Percentiles rank a stretch among this genome's conserved stretches.
Evolutionary conservation across 768 basidiomycete species (phyloP).

Genomic region (Psilocybe tampanensis): DNA sequence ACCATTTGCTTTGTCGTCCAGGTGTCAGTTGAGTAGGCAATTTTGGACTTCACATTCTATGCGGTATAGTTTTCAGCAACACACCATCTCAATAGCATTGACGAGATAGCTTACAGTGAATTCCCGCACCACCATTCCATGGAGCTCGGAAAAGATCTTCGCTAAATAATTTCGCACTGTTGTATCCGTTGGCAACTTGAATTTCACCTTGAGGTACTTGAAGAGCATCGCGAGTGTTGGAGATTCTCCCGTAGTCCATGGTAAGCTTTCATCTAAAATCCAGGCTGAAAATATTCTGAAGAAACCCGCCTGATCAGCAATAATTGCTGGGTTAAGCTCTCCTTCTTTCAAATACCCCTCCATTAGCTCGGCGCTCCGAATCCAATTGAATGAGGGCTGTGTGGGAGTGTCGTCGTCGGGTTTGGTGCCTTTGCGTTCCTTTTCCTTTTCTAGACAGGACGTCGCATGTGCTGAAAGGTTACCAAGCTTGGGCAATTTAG

Average conservation of each 20-base stretch:
- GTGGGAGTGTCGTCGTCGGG: not conserved
- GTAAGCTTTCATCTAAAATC: constrained; percentile 33
- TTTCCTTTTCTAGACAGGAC: no score
- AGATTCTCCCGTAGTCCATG: constrained; percentile 31
- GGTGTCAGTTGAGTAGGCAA: constrained; percentile 26
- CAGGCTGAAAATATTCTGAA: constrained; percentile 31
- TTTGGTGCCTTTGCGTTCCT: no score
- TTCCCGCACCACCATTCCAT: constrained; percentile 23
- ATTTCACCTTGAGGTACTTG: constrained; percentile 25
- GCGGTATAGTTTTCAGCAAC: constrained; percentile 9
- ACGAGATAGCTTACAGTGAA: constrained; percentile 18
- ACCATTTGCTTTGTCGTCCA: constrained; percentile 35
- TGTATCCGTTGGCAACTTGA: constrained; percentile 21
- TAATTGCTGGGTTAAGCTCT: constrained; percentile 29
- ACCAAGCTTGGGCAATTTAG: constrained; percentile 20
- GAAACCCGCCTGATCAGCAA: constrained; percentile 28
- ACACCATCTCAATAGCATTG: not conserved
- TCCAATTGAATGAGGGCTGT: not conserved
- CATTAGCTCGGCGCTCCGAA: constrained; percentile 25
- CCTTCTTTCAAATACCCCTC: constrained; percentile 32
- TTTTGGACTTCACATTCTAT: constrained; percentile 19
- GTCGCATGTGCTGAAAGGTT: constrained; percentile 28
- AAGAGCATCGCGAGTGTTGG: constrained; percentile 20
- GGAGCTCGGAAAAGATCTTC: constrained; percentile 21
- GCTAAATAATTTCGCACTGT: constrained; percentile 26